These are phyloP conservation scores for Orobanche coerulescens DNA, from an alignment of 257 asterid genomes.

Conservation along the genomic window DNA sequence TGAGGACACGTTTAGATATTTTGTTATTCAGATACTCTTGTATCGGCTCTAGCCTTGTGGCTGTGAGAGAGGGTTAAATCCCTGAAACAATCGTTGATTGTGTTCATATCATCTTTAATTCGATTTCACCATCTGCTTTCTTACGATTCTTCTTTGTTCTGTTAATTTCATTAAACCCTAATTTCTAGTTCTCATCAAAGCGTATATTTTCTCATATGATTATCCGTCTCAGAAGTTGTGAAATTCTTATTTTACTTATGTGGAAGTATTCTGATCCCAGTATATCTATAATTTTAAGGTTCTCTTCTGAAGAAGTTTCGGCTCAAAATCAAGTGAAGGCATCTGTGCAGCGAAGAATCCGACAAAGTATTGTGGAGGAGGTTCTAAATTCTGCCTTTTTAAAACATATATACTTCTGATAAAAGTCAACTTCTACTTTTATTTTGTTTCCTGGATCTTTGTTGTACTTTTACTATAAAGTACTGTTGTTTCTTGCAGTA, in stretches of 20 bases:
- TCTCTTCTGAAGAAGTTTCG: conserved; percentile 91
- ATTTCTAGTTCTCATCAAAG: too few relatives aligned
- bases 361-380: conserved; percentile 95
- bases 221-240: neutral
- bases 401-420: conserved; percentile 9
- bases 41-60: too few relatives aligned
- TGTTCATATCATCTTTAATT: too few relatives aligned
- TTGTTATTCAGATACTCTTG: too few relatives aligned
- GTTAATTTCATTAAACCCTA: too few relatives aligned
- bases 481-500: conserved; percentile 43
- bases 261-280: conserved; percentile 13
- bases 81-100: too few relatives aligned
- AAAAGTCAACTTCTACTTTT: neutral
- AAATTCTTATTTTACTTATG: neutral
- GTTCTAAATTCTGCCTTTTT: conserved; percentile 31
- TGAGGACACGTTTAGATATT: too few relatives aligned
- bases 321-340: conserved; percentile 99
- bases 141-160: too few relatives aligned
- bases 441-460: neutral
- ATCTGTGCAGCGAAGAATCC: conserved; percentile 86
- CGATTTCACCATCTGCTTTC: too few relatives aligned
- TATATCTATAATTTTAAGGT: conserved; percentile 39
- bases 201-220: neutral
- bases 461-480: conserved; percentile 9
- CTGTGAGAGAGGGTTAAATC: too few relatives aligned